Percentiles rank a stretch among this genome's conserved stretches.
Evolutionary conservation across 2,329 filamentous ascomycete genomes (phyloP).

Genomic region (Nigrospora sphaerica): DNA sequence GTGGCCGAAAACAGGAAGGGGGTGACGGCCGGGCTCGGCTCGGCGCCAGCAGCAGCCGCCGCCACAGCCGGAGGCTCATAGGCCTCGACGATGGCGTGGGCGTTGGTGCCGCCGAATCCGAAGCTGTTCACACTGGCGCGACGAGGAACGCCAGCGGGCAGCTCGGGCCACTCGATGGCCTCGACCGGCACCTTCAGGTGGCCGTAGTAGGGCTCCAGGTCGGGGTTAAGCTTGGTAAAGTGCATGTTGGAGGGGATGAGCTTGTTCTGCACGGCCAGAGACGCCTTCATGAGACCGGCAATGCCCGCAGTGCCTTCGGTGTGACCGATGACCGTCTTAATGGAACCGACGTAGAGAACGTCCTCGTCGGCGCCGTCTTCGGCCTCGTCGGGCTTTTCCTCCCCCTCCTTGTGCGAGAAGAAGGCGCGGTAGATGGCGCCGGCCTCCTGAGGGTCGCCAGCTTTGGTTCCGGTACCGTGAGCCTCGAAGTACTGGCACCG

Average conservation of each 20-base stretch:
- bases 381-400: not conserved
- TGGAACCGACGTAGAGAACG: not conserved
- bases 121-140: not conserved
- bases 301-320: not conserved
- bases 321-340: not conserved
- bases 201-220: not conserved
- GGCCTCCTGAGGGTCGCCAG: conserved; percentile 40
- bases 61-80: not conserved
- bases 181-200: not conserved
- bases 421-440: conserved; percentile 23
- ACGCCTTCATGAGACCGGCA: not conserved
- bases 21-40: not conserved
- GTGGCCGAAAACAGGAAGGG: not conserved
- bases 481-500: conserved; percentile 26
- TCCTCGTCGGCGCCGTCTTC: not conserved
- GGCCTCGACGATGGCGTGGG: not conserved
- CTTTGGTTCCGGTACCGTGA: conserved; percentile 40
- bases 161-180: not conserved
- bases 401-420: not conserved
- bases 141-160: not conserved
- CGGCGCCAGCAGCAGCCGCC: not conserved
- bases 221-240: not conserved
- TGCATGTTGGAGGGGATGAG: not conserved
- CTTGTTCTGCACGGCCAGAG: not conserved
- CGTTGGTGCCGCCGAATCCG: not conserved